A percentile compares a stretch with the other conserved stretches of the same genome.
These are phyloP conservation scores for Ottelia alismoides DNA, from an alignment of 106 monocot species.

Conservation along the genomic window DNA sequence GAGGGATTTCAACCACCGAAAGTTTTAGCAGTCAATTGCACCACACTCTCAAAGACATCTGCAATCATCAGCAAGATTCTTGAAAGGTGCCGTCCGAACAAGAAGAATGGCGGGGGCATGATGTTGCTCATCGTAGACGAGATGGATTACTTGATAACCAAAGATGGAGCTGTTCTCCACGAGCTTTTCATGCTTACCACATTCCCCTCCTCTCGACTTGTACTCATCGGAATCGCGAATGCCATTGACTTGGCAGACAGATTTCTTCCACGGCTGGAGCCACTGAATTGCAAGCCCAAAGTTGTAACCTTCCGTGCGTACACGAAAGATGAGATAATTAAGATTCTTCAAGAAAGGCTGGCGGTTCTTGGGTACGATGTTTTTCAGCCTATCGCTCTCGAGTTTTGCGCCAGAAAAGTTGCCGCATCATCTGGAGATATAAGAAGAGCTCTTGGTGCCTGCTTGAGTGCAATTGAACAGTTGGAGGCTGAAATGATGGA, in stretches of 20 bases:
- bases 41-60: constrained; percentile 45
- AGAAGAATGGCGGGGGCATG: not conserved
- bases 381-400: constrained; percentile 66
- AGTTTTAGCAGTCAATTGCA: constrained; percentile 56
- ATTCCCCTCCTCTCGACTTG: constrained; percentile 55
- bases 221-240: constrained; percentile 97
- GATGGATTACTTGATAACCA: constrained; percentile 91
- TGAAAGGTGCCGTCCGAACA: constrained; percentile 16
- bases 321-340: constrained; percentile 73
- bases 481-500: constrained; percentile 52
- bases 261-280: constrained; percentile 92
- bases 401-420: constrained; percentile 96
- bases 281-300: constrained; percentile 81
- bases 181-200: constrained; percentile 96
- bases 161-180: constrained; percentile 72
- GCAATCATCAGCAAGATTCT: constrained; percentile 81
- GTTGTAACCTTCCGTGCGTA: constrained; percentile 80
- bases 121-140: constrained; percentile 72
- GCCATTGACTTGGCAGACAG: constrained; percentile 88
- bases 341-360: constrained; percentile 82
- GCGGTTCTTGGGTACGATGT: constrained; percentile 59
- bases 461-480: constrained; percentile 78
- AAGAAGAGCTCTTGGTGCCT: constrained; percentile 86
- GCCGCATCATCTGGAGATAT: constrained; percentile 95
- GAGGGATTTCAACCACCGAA: constrained; percentile 53